Evolutionary conservation across 768 basidiomycete genomes (phyloP).

Genomic region (Rhizopogon roseolus): DNA sequence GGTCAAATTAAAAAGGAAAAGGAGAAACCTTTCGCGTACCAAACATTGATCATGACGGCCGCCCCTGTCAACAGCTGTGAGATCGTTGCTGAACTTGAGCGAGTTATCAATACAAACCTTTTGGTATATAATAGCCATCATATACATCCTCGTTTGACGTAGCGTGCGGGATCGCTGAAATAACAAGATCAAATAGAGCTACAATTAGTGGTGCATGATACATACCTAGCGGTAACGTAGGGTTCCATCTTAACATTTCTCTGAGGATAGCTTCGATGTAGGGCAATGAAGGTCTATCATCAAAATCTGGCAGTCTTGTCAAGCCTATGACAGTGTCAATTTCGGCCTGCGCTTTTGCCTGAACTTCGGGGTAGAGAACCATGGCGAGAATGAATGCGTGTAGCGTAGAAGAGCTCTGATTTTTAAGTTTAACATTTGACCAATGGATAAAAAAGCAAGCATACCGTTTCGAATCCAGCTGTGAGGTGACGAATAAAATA

Average conservation of each 20-base stretch:
- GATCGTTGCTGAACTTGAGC: not conserved
- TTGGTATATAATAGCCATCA: slow-evolving; percentile 45
- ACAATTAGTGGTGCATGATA: not conserved
- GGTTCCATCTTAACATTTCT: slow-evolving; percentile 18
- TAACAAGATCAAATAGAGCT: too few species aligned
- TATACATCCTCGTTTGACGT: slow-evolving; percentile 36
- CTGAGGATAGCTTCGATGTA: slow-evolving; percentile 19
- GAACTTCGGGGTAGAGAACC: slow-evolving; percentile 17
- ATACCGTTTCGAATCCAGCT: not conserved
- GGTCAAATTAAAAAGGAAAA: not conserved
- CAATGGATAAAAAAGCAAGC: not conserved
- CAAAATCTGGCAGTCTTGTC: slow-evolving; percentile 11
- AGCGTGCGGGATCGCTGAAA: slow-evolving; percentile 22
- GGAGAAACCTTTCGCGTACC: slow-evolving; percentile 3
- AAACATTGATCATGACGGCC: slow-evolving; percentile 15
- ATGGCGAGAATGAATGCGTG: slow-evolving; percentile 14
- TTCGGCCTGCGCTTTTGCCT: slow-evolving; percentile 14
- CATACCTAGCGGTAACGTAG: slow-evolving; percentile 16
- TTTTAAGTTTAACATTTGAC: not conserved
- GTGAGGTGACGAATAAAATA: not conserved
- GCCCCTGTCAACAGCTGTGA: slow-evolving; percentile 9
- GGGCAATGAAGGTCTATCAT: slow-evolving; percentile 12
- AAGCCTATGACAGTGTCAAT: slow-evolving; percentile 16
- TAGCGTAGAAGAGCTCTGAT: slow-evolving; percentile 12
- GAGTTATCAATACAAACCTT: slow-evolving; percentile 27